phyloP scores from a whole-genome alignment of 768 basidiomycete genomes.

The Amanita jacksonii region DNA sequence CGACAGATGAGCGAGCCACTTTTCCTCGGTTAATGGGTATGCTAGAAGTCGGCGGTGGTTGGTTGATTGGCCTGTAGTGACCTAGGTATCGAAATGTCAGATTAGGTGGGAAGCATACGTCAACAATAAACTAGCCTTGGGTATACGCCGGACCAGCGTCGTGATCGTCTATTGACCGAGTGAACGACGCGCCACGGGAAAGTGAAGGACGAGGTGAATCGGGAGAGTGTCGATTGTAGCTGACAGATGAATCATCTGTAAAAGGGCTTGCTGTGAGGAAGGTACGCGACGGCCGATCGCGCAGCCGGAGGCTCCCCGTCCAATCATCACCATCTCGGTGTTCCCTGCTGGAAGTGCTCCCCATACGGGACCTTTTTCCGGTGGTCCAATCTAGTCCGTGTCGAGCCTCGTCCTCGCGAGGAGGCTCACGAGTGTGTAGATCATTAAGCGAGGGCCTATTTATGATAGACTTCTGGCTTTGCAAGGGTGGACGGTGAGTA shows the following conservation, averaged over 20 bases:
- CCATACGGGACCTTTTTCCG: background rate
- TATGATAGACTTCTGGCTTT: constrained; percentile 2
- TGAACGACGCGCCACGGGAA: constrained; percentile 3
- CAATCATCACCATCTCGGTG: constrained; percentile 3
- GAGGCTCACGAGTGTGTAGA: too few relatives aligned
- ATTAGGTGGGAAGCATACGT: background rate
- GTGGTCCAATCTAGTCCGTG: background rate
- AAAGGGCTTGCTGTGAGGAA: background rate
- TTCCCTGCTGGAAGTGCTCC: constrained; percentile 1
- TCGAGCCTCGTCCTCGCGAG: background rate
- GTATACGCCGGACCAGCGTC: background rate
- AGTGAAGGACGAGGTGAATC: constrained; percentile 1
- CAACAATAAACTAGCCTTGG: background rate
- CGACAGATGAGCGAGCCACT: background rate
- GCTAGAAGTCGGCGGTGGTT: background rate
- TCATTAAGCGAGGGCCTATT: background rate
- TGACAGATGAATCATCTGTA: constrained; percentile 1
- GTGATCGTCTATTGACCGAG: constrained; percentile 4
- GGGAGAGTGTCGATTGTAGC: constrained; percentile 1
- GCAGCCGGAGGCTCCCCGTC: background rate
- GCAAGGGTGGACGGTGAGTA: background rate
- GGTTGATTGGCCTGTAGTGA: background rate
- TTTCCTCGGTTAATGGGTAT: constrained; percentile 7
- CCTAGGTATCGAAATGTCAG: background rate
- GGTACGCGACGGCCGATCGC: background rate